These are phyloP conservation scores for barrel medic (Medicago truncatula) DNA, from an alignment of 306 rosid genomes.

Conservation along the genomic window DNA sequence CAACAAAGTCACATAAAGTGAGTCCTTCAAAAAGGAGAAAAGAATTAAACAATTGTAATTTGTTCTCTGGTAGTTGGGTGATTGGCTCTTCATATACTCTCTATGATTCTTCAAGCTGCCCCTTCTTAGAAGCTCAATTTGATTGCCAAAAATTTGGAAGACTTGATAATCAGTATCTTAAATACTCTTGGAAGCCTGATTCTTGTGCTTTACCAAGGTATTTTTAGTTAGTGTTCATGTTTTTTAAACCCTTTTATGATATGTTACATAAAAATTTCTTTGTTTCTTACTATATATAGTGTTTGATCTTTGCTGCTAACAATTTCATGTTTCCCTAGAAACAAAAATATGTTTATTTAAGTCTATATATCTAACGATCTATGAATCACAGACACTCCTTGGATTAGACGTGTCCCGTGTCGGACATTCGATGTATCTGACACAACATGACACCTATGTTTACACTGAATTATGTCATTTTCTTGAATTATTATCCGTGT, in stretches of 20 bases:
- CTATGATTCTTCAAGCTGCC: conserved; percentile 76
- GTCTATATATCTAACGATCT: no score
- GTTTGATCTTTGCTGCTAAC: no score
- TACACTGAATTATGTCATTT: no score
- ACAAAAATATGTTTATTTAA: no score
- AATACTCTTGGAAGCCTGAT: conserved; percentile 86
- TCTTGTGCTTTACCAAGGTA: conserved; percentile 87
- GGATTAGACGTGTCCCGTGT: no score
- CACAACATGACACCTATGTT: no score
- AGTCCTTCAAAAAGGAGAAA: conserved; percentile 51
- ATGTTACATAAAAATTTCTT: no score
- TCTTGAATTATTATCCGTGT: no score
- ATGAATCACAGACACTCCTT: no score
- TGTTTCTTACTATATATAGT: no score
- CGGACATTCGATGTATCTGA: no score
- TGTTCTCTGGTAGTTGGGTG: conserved; percentile 86
- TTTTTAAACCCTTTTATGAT: no score
- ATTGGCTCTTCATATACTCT: conserved; percentile 68
- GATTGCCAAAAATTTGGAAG: conserved; percentile 74
- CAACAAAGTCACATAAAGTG: conserved; percentile 49
- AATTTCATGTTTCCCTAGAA: neutral
- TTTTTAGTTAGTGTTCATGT: conserved; percentile 44
- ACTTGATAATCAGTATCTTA: conserved; percentile 83
- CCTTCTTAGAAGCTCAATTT: conserved; percentile 74
- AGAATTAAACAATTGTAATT: conserved; percentile 58